A percentile compares a stretch with the other conserved stretches of the same genome.
phyloP scores from a whole-genome alignment of 2,329 filamentous ascomycete species.

The Plenodomus biglobosus region DNA sequence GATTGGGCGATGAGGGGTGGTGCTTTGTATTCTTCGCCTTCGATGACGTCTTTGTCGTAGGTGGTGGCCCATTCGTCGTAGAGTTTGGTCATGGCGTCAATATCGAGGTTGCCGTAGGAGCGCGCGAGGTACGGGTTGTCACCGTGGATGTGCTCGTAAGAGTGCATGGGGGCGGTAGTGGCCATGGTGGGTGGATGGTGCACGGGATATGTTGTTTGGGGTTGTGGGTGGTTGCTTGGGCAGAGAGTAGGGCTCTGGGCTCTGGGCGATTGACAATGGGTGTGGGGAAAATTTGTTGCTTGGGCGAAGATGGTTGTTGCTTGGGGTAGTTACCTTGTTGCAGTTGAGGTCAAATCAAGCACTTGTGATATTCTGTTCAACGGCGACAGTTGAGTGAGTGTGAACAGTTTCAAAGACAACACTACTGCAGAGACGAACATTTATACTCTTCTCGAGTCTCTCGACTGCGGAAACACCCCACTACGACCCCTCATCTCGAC shows the following conservation, averaged over 20 bases:
- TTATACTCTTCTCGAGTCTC: neutral
- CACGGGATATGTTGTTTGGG: neutral
- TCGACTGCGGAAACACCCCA: neutral
- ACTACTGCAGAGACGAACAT: neutral
- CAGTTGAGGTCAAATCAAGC: neutral
- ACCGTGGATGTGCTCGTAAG: neutral
- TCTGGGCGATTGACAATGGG: neutral
- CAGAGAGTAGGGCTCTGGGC: neutral
- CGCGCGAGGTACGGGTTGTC: neutral
- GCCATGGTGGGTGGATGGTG: neutral
- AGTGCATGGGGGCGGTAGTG: neutral
- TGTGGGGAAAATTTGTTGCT: neutral
- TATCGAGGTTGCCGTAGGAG: neutral
- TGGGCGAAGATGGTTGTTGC: neutral
- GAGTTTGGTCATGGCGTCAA: conserved; percentile 19
- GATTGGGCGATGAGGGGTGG: conserved; percentile 43
- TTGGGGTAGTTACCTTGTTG: neutral
- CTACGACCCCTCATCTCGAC: neutral
- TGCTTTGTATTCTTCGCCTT: conserved; percentile 45
- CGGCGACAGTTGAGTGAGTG: neutral
- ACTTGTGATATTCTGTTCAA: neutral
- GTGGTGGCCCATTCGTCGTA: conserved; percentile 53
- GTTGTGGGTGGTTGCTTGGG: neutral
- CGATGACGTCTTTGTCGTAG: conserved; percentile 48
- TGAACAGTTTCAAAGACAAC: neutral